Percentiles rank a stretch among this genome's conserved stretches.
Evolutionary conservation across 805 yeast genomes (phyloP).

Genomic region (Pichia nakasei): DNA sequence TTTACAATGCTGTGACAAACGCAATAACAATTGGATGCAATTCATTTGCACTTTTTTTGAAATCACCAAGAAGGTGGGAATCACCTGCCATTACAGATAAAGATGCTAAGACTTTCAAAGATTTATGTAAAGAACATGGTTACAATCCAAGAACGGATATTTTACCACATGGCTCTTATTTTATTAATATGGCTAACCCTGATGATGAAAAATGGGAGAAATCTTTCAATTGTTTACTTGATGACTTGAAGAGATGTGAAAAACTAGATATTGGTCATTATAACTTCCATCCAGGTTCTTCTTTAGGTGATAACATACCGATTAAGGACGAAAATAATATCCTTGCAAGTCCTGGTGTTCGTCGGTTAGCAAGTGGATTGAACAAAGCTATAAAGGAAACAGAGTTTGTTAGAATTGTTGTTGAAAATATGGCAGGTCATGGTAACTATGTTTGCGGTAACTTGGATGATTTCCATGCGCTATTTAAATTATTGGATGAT

Average conservation of each 20-base stretch:
- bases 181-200: slow-evolving; percentile 89
- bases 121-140: slow-evolving; percentile 50
- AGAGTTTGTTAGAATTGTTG: slow-evolving; percentile 69
- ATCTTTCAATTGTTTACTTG: slow-evolving; percentile 70
- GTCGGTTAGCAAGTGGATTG: slow-evolving; percentile 67
- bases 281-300: slow-evolving; percentile 91
- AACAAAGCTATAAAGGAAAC: slow-evolving; percentile 74
- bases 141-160: slow-evolving; percentile 72
- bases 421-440: slow-evolving; percentile 98
- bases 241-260: slow-evolving; percentile 85
- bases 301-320: slow-evolving; percentile 57
- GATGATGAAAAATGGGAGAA: slow-evolving; percentile 69
- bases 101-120: slow-evolving; percentile 59
- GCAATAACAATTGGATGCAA: slow-evolving; percentile 49
- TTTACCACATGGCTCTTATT: slow-evolving; percentile 91
- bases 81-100: slow-evolving; percentile 65
- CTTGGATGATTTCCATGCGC: slow-evolving; percentile 64
- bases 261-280: slow-evolving; percentile 73
- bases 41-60: slow-evolving; percentile 83
- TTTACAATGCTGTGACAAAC: slow-evolving; percentile 27
- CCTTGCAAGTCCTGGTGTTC: slow-evolving; percentile 5
- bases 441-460: slow-evolving; percentile 83
- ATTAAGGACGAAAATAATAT: slow-evolving; percentile 39
- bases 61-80: slow-evolving; percentile 86
- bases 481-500: slow-evolving; percentile 71